Conservation (phyloP, 805 yeast species). For the Komagataella kurtzmanii region DNA sequence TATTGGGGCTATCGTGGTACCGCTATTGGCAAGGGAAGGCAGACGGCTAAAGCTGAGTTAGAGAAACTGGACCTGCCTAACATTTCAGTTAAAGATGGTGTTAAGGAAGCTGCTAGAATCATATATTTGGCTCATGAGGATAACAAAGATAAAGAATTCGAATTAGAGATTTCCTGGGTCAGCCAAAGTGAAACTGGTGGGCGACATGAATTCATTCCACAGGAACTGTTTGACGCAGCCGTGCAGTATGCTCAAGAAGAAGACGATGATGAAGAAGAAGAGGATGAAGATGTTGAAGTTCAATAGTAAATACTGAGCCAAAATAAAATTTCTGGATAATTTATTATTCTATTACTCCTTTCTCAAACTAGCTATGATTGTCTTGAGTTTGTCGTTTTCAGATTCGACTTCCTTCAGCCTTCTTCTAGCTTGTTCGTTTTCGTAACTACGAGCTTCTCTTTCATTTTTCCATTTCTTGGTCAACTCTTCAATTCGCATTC, state of each 20-base stretch:
- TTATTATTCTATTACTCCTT: background rate
- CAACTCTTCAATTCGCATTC: slow-evolving; percentile 45
- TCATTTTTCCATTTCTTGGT: slow-evolving; percentile 58
- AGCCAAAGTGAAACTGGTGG: slow-evolving; percentile 67
- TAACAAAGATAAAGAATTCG: slow-evolving; percentile 94
- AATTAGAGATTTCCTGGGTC: slow-evolving; percentile 88
- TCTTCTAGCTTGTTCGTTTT: slow-evolving; percentile 38
- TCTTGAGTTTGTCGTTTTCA: slow-evolving; percentile 30
- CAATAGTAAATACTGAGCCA: background rate
- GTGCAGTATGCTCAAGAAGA: slow-evolving; percentile 73
- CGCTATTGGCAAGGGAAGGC: slow-evolving; percentile 97
- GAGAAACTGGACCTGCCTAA: slow-evolving; percentile 74
- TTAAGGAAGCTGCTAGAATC: slow-evolving; percentile 88
- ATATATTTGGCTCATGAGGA: slow-evolving; percentile 94
- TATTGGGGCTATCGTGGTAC: slow-evolving; percentile 98
- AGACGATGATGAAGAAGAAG: slow-evolving; percentile 64
- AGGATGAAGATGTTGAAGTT: slow-evolving; percentile 29
- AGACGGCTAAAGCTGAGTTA: slow-evolving; percentile 91
- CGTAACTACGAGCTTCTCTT: slow-evolving; percentile 54
- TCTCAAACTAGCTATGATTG: background rate
- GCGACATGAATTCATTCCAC: slow-evolving; percentile 68
- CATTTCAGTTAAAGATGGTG: slow-evolving; percentile 67
- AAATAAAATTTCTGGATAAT: background rate
- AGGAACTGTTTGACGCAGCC: slow-evolving; percentile 71
- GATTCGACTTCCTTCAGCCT: slow-evolving; percentile 38